phyloP scores from a whole-genome alignment of 192 early-diverging fungal genomes.

The Rhizophagus prolifer region DNA sequence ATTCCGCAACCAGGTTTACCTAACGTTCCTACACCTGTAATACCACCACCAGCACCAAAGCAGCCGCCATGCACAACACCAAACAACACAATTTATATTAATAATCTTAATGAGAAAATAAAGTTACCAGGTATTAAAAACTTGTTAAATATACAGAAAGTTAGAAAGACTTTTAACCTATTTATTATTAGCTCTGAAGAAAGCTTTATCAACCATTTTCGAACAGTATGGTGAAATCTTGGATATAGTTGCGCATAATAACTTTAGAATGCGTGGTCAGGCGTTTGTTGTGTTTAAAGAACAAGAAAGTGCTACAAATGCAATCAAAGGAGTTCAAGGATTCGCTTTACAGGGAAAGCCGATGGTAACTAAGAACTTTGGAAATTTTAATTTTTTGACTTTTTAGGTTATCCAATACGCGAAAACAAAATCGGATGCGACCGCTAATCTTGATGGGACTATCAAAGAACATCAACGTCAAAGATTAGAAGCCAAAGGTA shows the following conservation, averaged over 20 bases:
- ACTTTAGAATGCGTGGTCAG: conserved; percentile 88
- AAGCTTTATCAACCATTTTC: conserved; percentile 76
- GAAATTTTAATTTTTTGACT: not conserved
- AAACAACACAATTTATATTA: conserved; percentile 74
- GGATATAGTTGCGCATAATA: conserved; percentile 75
- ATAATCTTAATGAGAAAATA: conserved; percentile 78
- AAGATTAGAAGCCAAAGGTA: conserved; percentile 66
- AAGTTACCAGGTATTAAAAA: conserved; percentile 53
- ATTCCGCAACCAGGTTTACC: not conserved
- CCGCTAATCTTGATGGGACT: conserved; percentile 67
- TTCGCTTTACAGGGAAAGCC: conserved; percentile 82
- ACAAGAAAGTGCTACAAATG: conserved; percentile 68
- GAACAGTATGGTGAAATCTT: conserved; percentile 81
- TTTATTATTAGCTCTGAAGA: conserved; percentile 58
- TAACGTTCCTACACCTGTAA: not conserved
- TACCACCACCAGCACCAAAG: conserved; percentile 41
- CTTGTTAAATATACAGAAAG: not conserved
- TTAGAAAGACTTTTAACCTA: not conserved
- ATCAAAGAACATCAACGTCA: conserved; percentile 62
- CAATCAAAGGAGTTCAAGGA: conserved; percentile 80
- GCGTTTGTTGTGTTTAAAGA: conserved; percentile 87
- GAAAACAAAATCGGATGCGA: conserved; percentile 55
- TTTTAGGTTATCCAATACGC: conserved; percentile 55
- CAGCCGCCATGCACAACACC: conserved; percentile 63
- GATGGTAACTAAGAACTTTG: conserved; percentile 52